Evolutionary conservation across 139 green algal species (phyloP).

Genomic region (Parachlorella kessleri): DNA sequence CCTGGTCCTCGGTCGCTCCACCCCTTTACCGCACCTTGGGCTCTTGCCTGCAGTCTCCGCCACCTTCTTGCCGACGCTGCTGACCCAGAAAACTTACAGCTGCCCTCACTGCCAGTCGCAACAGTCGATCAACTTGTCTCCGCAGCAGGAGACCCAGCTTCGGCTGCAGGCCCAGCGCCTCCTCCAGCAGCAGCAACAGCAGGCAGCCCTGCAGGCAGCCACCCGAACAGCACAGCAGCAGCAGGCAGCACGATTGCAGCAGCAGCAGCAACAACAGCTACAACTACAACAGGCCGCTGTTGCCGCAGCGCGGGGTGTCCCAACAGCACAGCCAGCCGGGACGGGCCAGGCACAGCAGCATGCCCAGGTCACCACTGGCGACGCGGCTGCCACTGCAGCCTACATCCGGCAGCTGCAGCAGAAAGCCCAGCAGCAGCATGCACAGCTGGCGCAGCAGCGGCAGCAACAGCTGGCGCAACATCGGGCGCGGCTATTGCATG

Average conservation of each 20-base stretch:
- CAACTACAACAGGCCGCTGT: background rate
- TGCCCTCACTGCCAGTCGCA: constrained; percentile 40
- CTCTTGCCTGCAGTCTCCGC: constrained; percentile 18
- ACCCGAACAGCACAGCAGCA: background rate
- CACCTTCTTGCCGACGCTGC: constrained; percentile 6
- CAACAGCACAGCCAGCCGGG: background rate
- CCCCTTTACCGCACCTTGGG: background rate
- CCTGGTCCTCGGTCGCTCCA: background rate
- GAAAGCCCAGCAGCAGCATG: background rate
- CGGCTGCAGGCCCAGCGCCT: constrained; percentile 15
- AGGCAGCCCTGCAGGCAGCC: background rate
- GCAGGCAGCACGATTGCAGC: background rate
- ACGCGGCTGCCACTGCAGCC: background rate
- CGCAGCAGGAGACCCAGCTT: constrained; percentile 29
- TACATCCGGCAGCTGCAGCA: background rate
- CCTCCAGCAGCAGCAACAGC: constrained; percentile 1
- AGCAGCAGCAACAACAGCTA: background rate
- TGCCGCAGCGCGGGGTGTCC: background rate
- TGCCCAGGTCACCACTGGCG: background rate
- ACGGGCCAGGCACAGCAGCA: background rate
- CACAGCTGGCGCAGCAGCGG: constrained; percentile 12
- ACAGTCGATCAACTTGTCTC: constrained; percentile 27
- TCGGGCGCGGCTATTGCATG: background rate
- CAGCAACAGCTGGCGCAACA: background rate
- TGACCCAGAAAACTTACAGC: constrained; percentile 21